These are phyloP conservation scores for Saitoella complicata DNA, from an alignment of 805 yeast genomes.

Conservation along the genomic window DNA sequence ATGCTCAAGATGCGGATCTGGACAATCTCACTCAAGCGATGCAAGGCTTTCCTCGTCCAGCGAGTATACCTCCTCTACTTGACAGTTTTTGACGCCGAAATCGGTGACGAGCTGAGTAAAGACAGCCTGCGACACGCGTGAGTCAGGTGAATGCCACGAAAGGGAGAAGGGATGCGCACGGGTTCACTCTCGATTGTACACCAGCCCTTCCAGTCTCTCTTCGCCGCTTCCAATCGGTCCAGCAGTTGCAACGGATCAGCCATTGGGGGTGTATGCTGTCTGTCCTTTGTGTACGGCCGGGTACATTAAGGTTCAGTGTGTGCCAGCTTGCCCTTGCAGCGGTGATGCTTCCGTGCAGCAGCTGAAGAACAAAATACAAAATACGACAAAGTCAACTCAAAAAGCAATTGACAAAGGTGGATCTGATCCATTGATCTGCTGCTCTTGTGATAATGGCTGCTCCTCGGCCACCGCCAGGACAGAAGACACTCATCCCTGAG, in stretches of 20 bases:
- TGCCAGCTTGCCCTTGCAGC: not conserved
- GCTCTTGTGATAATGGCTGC: not conserved
- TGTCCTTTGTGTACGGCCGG: too few species aligned
- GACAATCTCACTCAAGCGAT: not conserved
- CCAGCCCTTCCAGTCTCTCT: slow-evolving; percentile 3
- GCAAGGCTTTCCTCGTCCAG: slow-evolving; percentile 4
- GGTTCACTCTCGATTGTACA: slow-evolving; percentile 11
- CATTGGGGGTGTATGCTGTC: too few species aligned
- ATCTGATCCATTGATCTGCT: not conserved
- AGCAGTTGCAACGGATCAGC: too few species aligned
- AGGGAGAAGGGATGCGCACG: not conserved
- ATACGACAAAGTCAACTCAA: not conserved
- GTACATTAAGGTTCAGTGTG: not conserved
- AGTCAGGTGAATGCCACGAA: not conserved
- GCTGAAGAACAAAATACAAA: not conserved
- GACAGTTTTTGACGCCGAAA: slow-evolving; percentile 6
- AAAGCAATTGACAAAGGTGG: not conserved
- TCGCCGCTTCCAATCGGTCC: too few species aligned
- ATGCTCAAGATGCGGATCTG: too few species aligned
- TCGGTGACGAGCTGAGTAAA: slow-evolving; percentile 6
- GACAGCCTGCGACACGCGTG: slow-evolving; percentile 1
- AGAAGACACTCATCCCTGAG: slow-evolving; percentile 34
- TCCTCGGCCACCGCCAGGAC: not conserved
- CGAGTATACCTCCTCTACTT: slow-evolving; percentile 7
- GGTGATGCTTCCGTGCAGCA: not conserved